phyloP scores from a whole-genome alignment of 208 protist species.

The Acanthamoeba healyi region DNA sequence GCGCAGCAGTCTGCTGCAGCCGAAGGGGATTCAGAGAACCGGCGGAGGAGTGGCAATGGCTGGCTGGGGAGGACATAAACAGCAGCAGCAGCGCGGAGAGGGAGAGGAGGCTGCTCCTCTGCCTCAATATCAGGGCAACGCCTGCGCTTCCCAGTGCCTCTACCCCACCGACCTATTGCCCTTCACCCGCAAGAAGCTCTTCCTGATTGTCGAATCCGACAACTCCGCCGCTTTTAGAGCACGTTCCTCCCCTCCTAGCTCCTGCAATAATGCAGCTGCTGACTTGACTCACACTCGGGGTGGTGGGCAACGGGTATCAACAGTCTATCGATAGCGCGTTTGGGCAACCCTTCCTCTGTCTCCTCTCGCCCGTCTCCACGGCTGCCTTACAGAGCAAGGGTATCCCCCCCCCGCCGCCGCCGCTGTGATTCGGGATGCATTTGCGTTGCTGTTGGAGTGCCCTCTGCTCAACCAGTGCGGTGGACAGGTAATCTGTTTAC shows the following conservation, averaged over 20 bases:
- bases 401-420: neutral
- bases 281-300: neutral
- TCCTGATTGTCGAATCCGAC: conserved; percentile 10
- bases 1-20: neutral
- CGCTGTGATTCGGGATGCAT: too few species aligned
- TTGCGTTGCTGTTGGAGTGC: too few species aligned
- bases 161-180: neutral
- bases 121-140: neutral
- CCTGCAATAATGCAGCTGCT: neutral
- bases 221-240: neutral
- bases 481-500: conserved; percentile 29
- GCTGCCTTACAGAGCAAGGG: neutral
- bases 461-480: too few species aligned
- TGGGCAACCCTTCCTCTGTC: neutral
- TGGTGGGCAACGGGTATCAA: neutral
- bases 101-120: neutral
- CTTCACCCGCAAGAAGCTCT: conserved; percentile 38
- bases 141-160: neutral
- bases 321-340: conserved; percentile 10
- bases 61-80: neutral
- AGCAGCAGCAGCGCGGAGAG: neutral
- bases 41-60: neutral
- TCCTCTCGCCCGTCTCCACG: neutral
- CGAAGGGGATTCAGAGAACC: neutral
- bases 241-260: neutral